phyloP scores from a whole-genome alignment of 2,329 filamentous ascomycete genomes.

The Paecilomyces dactylethromorphus region DNA sequence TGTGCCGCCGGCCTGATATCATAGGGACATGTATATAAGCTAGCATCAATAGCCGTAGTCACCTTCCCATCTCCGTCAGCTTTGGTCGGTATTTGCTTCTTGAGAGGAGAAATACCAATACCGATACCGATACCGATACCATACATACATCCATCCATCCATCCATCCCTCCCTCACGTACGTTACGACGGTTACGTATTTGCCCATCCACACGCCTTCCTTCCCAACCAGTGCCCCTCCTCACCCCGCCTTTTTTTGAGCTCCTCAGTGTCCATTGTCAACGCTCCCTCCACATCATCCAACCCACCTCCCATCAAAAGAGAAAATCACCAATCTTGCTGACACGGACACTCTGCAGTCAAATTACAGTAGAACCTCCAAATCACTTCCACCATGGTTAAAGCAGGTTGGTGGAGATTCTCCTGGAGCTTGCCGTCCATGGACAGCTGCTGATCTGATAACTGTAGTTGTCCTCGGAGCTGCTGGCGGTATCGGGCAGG shows the following conservation, averaged over 20 bases:
- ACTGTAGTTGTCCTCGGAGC: constrained; percentile 77
- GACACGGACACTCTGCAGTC: background rate
- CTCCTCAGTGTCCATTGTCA: constrained; percentile 4
- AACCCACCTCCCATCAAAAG: background rate
- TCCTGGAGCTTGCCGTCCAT: background rate
- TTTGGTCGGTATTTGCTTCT: no score
- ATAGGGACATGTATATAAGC: background rate
- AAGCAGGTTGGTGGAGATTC: constrained; percentile 32
- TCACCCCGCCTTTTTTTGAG: constrained; percentile 2
- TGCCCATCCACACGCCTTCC: constrained; percentile 1
- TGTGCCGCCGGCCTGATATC: background rate
- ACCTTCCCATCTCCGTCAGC: background rate
- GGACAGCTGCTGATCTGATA: constrained; percentile 13
- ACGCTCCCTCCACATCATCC: background rate
- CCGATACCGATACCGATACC: background rate
- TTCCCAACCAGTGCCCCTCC: constrained; percentile 1
- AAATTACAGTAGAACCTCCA: background rate
- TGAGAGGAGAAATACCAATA: no score
- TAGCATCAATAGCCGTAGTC: background rate
- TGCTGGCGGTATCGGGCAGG: constrained; percentile 97
- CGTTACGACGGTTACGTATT: background rate
- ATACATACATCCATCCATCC: background rate
- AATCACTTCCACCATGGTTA: constrained; percentile 38
- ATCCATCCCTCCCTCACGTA: background rate
- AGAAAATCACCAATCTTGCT: background rate